phyloP scores from a whole-genome alignment of 495 filamentous ascomycete genomes.

The Podospora comata region DNA sequence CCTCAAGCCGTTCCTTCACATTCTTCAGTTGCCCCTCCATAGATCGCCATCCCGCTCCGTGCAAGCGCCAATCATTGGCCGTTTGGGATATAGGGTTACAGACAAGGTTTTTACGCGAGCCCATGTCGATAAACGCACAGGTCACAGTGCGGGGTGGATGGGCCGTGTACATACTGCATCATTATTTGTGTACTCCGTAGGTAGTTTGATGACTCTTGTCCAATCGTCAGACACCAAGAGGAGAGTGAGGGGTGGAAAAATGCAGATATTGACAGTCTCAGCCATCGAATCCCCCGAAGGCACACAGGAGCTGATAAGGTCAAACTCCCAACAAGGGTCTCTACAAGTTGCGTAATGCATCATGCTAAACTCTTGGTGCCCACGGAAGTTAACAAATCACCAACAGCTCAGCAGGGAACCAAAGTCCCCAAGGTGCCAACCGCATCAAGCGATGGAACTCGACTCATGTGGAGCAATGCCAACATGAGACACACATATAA shows the following conservation, averaged over 20 bases:
- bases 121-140: background rate
- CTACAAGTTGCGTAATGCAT: too few species aligned
- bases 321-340: too few species aligned
- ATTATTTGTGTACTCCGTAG: background rate
- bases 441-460: background rate
- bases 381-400: too few species aligned
- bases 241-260: too few species aligned
- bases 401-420: too few species aligned
- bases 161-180: background rate
- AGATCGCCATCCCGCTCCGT: background rate
- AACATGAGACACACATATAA: background rate
- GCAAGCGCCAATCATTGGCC: background rate
- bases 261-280: too few species aligned
- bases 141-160: background rate
- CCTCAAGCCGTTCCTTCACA: background rate
- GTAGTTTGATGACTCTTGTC: too few species aligned
- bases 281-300: too few species aligned
- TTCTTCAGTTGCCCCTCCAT: background rate
- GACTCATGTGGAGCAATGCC: background rate
- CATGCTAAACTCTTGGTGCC: too few species aligned
- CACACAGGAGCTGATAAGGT: too few species aligned
- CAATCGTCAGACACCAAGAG: too few species aligned
- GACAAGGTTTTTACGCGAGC: background rate
- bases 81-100: background rate
- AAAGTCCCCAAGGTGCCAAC: background rate